A percentile compares a stretch with the other conserved stretches of the same genome.
Evolutionary conservation across 1,139 yeast genomes (phyloP).

Genomic region (Candida sanyaensis): DNA sequence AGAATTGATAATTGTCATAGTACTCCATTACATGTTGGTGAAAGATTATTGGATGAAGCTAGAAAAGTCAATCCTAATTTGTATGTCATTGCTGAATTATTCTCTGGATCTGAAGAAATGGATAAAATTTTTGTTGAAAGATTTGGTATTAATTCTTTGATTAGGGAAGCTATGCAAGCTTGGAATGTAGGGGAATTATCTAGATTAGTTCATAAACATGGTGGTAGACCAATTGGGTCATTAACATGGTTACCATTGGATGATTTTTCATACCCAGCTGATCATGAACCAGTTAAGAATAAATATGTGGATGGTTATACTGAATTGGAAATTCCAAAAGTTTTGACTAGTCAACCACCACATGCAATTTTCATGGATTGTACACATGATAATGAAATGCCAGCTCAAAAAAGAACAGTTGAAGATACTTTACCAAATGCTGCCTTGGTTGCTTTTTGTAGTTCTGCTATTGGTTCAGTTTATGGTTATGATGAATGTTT

Average conservation of each 20-base stretch:
- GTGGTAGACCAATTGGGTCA: slow-evolving; percentile 95
- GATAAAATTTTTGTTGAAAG: slow-evolving; percentile 90
- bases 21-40: slow-evolving; percentile 95
- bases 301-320: slow-evolving; percentile 41
- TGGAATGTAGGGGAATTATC: slow-evolving; percentile 88
- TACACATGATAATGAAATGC: slow-evolving; percentile 93
- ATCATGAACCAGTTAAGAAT: slow-evolving; percentile 33
- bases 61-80: slow-evolving; percentile 80
- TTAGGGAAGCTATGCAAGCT: slow-evolving; percentile 98
- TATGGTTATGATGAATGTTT: slow-evolving; percentile 94
- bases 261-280: slow-evolving; percentile 67
- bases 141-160: slow-evolving; percentile 82
- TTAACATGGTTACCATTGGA: slow-evolving; percentile 76
- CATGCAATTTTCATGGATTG: slow-evolving; percentile 98
- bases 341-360: slow-evolving; percentile 67
- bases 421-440: slow-evolving; percentile 96
- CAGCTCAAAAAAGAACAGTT: slow-evolving; percentile 84
- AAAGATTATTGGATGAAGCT: slow-evolving; percentile 83
- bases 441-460: slow-evolving; percentile 89
- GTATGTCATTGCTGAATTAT: slow-evolving; percentile 92
- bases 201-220: slow-evolving; percentile 84
- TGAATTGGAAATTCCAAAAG: slow-evolving; percentile 65
- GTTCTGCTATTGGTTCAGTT: slow-evolving; percentile 93
- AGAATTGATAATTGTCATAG: slow-evolving; percentile 96
- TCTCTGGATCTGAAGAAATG: slow-evolving; percentile 89